Conservation (phyloP, 495 filamentous ascomycete genomes). For the Penicillium cosmopolitanum region DNA sequence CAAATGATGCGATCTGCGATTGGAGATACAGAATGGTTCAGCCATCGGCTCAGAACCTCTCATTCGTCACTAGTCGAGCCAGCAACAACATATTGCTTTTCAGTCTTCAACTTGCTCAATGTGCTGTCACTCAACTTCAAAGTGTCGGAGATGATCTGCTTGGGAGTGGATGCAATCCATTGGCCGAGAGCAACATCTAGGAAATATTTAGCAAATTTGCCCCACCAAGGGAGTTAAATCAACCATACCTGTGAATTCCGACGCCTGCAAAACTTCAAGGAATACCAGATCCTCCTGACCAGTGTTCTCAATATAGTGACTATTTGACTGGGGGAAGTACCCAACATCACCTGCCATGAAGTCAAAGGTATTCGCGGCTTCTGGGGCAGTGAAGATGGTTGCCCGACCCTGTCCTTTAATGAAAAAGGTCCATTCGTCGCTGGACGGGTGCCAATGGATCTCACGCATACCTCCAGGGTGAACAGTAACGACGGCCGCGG, state of each 20-base stretch:
- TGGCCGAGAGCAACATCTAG: conserved; percentile 65
- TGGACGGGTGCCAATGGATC: conserved; percentile 77
- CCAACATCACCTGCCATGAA: conserved; percentile 74
- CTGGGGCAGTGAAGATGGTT: conserved; percentile 64
- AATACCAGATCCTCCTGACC: conserved; percentile 69
- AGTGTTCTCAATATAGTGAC: conserved; percentile 77
- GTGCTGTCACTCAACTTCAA: conserved; percentile 59
- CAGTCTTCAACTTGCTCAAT: conserved; percentile 58
- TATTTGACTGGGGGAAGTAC: conserved; percentile 65
- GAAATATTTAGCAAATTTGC: conserved; percentile 10
- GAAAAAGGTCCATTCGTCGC: conserved; percentile 81
- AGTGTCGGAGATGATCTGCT: conserved; percentile 66
- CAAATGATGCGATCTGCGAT: not conserved
- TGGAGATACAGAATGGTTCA: not conserved
- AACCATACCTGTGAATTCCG: conserved; percentile 58
- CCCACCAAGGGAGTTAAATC: not conserved
- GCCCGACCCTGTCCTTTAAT: conserved; percentile 67
- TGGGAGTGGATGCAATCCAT: conserved; percentile 65
- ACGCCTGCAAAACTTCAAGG: conserved; percentile 70
- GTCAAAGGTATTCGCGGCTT: conserved; percentile 69
- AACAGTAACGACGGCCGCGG: conserved; percentile 66
- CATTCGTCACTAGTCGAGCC: conserved; percentile 28
- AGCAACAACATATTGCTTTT: conserved; percentile 63
- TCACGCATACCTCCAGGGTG: conserved; percentile 75
- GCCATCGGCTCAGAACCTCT: not conserved